Evolutionary conservation across 108 stramenopile genomes (phyloP).

Genomic region (Bacterosira constricta): DNA sequence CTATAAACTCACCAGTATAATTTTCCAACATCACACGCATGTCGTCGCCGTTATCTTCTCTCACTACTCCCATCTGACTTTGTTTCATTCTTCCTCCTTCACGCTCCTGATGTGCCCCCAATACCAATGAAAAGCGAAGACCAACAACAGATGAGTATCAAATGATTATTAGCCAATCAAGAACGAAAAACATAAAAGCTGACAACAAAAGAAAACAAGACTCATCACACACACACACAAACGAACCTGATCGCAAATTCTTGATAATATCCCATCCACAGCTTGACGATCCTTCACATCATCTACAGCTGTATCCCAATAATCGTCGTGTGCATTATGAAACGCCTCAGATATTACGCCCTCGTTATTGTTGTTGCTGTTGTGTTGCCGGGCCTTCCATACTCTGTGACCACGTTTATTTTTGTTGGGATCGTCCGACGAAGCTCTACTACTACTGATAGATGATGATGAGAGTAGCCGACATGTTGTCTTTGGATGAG

Average conservation of each 20-base stretch:
- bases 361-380: background rate
- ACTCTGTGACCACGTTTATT: slow-evolving; percentile 36
- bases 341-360: background rate
- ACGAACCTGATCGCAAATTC: slow-evolving; percentile 53
- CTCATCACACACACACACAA: background rate
- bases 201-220: background rate
- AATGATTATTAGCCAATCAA: background rate
- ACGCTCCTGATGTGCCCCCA: slow-evolving; percentile 76
- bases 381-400: slow-evolving; percentile 18
- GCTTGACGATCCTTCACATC: slow-evolving; percentile 26
- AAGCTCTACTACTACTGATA: too few relatives aligned
- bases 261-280: slow-evolving; percentile 26
- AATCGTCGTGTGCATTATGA: slow-evolving; percentile 2
- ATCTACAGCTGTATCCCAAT: slow-evolving; percentile 42
- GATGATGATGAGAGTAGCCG: background rate
- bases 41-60: slow-evolving; percentile 91
- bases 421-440: background rate
- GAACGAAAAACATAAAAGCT: background rate
- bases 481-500: background rate
- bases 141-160: background rate
- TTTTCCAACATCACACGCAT: slow-evolving; percentile 87
- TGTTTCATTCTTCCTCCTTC: slow-evolving; percentile 71
- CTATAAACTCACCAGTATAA: slow-evolving; percentile 76
- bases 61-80: slow-evolving; percentile 72
- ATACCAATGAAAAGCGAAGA: too few relatives aligned